A percentile compares a stretch with the other conserved stretches of the same genome.
Conservation (phyloP, 1,284 basidiomycete species). For the Leccinum pallidistipes region DNA sequence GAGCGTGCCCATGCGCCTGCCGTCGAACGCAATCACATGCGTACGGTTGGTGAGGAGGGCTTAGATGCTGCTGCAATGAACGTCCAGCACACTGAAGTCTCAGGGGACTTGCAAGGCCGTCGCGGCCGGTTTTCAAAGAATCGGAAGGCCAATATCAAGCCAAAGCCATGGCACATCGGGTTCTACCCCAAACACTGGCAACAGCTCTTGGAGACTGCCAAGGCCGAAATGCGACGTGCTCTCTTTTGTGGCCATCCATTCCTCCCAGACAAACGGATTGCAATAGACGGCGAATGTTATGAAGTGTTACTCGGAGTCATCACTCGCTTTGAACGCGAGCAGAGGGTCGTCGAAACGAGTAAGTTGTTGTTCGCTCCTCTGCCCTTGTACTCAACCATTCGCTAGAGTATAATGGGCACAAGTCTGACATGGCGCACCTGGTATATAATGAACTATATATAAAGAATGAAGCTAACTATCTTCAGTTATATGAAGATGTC, state of each 20-base stretch:
- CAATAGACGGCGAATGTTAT: neutral
- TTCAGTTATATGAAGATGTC: too few relatives aligned
- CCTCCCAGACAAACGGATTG: neutral
- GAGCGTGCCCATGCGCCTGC: neutral
- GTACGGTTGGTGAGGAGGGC: neutral
- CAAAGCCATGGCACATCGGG: neutral
- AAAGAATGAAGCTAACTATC: too few relatives aligned
- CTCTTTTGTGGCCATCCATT: neutral
- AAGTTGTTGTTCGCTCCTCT: neutral
- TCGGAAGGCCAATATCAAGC: neutral
- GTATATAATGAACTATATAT: neutral
- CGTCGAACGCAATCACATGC: neutral
- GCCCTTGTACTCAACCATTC: neutral
- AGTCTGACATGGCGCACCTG: neutral
- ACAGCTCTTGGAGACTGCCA: neutral
- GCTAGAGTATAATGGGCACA: neutral
- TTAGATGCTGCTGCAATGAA: neutral
- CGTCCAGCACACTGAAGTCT: neutral
- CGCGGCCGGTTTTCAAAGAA: neutral
- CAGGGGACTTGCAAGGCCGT: neutral
- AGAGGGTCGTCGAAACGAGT: neutral
- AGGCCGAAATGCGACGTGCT: neutral
- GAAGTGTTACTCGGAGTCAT: conserved; percentile 2
- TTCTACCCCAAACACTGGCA: neutral
- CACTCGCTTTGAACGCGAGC: neutral